Base-by-base conservation (phyloP, 2,329 filamentous ascomycete species). In the Orbilia quercus region DNA sequence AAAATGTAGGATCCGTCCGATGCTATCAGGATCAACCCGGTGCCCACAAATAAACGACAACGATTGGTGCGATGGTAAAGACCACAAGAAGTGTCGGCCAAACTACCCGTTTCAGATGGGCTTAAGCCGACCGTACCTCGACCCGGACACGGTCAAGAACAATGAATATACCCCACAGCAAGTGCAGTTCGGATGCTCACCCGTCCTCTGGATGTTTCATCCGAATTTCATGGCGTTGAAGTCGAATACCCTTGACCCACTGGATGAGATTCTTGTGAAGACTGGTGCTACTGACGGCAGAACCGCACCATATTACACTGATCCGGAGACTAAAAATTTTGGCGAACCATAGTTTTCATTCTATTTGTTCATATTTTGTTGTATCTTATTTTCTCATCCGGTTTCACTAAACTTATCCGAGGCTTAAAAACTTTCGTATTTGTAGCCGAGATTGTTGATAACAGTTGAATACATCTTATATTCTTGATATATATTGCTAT, bases 151-250 rank as follows among this genome's bases (percentile, higher is more conserved):
- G 12, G 40, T 20, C 14, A 42, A 58, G n/a, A n/a, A n/a, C 4
- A 40, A 51, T 9, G 16, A 5, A 16, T 5, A 7, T 7, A 23
- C 34, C 16, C n/a, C 20, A 9, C 11, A 22, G 16, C 16, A 25
- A 7, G 44, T 50, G 18, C 55, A 66, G 40, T 38, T 62, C 1
- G 69, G 69, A 9, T 73, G 69, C 31, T 66, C 69, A 2, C 60
- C 69, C 7, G 36, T 60, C 1, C 23, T 42, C 14, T 73, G 69
- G 69, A 58, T 55, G 47, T 54, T 45, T n/a, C 60, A 66, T 6
- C 47, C 18, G 14, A 73, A 73, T 31, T 73, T 73, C 36, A 31
- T 44, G 11, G 34, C 57, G 1, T 14, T 72, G 7, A 22, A 60
- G n/a, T n/a, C n/a, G n/a, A n/a, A n/a, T n/a, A n/a, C n/a, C n/a